Conservation (phyloP, 257 asterid species). For the Euphrasia confusa region DNA sequence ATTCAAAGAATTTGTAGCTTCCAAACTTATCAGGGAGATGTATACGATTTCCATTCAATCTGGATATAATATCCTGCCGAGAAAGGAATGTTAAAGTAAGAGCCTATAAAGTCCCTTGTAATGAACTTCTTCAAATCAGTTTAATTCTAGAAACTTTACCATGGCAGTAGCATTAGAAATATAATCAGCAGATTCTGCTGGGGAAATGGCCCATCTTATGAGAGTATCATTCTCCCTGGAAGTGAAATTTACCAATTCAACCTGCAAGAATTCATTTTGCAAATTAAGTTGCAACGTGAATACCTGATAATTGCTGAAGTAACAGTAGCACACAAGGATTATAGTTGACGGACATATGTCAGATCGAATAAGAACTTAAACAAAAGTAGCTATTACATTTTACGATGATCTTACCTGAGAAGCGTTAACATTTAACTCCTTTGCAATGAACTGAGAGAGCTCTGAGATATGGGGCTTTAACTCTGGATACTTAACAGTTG, state of each 20-base stretch:
- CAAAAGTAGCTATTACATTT: constrained; percentile 1
- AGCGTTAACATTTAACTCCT: constrained; percentile 50
- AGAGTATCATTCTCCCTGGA: constrained; percentile 60
- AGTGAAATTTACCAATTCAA: constrained; percentile 52
- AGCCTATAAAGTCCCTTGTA: constrained; percentile 15
- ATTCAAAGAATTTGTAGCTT: constrained; percentile 55
- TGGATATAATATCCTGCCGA: constrained; percentile 59
- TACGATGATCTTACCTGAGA: constrained; percentile 62
- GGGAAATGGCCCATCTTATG: constrained; percentile 66
- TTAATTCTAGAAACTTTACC: constrained; percentile 39
- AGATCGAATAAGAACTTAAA: constrained; percentile 3
- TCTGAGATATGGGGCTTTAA: constrained; percentile 77
- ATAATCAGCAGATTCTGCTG: constrained; percentile 50
- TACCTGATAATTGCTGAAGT: not conserved
- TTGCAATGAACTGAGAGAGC: constrained; percentile 53
- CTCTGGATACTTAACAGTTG: constrained; percentile 49
- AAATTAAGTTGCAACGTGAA: constrained; percentile 20
- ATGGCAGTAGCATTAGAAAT: constrained; percentile 59
- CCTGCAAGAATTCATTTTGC: constrained; percentile 48
- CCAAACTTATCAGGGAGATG: constrained; percentile 79
- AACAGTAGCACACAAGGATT: constrained; percentile 16
- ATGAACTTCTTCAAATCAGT: constrained; percentile 19
- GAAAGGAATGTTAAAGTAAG: constrained; percentile 13
- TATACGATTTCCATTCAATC: constrained; percentile 43
- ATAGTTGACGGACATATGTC: constrained; percentile 15